phyloP scores from a whole-genome alignment of 192 early-diverging fungal species.

The Gigaspora rosea region DNA sequence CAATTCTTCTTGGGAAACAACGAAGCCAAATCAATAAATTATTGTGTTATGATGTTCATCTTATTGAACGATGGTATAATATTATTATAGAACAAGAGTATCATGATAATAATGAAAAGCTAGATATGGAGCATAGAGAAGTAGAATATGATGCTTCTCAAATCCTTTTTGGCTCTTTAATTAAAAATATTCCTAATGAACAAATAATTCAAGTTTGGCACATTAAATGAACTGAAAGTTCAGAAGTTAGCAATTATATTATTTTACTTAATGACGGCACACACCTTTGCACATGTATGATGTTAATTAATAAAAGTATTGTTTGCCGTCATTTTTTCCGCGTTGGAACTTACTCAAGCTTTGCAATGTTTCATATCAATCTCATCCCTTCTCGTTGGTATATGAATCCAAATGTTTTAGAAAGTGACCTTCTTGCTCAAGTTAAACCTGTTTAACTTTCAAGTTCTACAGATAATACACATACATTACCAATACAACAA shows the following conservation, averaged over 20 bases:
- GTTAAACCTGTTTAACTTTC: neutral
- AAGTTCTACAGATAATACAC: neutral
- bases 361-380: neutral
- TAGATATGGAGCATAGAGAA: neutral
- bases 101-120: neutral
- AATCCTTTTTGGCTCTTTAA: neutral
- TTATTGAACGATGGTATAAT: neutral
- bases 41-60: neutral
- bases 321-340: too few species aligned
- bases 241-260: neutral
- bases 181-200: neutral
- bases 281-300: neutral
- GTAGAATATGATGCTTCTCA: neutral
- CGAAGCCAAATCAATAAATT: neutral
- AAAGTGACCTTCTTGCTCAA: neutral
- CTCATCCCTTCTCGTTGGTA: neutral
- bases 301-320: neutral
- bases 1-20: neutral
- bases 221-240: neutral
- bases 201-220: neutral
- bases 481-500: neutral
- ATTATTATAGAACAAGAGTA: neutral
- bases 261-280: neutral
- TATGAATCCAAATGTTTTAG: neutral
- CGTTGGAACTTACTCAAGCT: neutral